A percentile compares a stretch with the other conserved stretches of the same genome.
These are phyloP conservation scores for Cryptococcus jaspeensis DNA, from an alignment of 1,284 basidiomycete species.

Conservation along the genomic window DNA sequence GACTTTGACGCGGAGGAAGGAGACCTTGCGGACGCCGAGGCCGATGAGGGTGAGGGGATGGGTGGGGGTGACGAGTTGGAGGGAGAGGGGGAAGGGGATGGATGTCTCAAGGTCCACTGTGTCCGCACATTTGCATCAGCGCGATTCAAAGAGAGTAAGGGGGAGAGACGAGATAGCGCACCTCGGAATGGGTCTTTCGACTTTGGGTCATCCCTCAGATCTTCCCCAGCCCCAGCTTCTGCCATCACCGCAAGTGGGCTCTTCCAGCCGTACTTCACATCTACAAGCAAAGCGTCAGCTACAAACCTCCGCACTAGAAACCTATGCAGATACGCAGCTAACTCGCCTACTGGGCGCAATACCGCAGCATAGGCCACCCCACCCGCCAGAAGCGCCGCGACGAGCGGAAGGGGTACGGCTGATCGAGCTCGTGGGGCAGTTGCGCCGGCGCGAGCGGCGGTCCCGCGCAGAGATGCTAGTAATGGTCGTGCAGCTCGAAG, in stretches of 20 bases:
- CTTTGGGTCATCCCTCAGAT: constrained; percentile 14
- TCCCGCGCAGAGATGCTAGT: no score
- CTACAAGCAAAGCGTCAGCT: constrained; percentile 3
- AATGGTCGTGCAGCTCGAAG: no score
- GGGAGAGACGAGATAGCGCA: no score
- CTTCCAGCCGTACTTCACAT: no score
- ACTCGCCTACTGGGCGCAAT: background rate
- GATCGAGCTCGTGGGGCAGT: background rate
- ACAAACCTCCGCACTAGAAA: background rate
- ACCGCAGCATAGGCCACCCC: background rate
- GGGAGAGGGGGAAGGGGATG: constrained; percentile 40
- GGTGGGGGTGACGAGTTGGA: constrained; percentile 28
- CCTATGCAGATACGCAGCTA: background rate
- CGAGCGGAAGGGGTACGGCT: background rate
- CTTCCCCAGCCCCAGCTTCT: constrained; percentile 4
- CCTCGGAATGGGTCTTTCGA: constrained; percentile 11
- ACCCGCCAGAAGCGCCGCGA: background rate
- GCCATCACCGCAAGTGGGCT: no score
- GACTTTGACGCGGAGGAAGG: constrained; percentile 56
- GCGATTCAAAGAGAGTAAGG: background rate
- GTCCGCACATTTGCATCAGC: background rate
- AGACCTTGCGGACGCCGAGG: constrained; percentile 57
- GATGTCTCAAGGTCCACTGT: constrained; percentile 46
- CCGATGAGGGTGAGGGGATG: constrained; percentile 52
- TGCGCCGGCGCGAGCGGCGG: no score